Evolutionary conservation across 257 asterid genomes (phyloP).

Genomic region (Petrea volubilis): DNA sequence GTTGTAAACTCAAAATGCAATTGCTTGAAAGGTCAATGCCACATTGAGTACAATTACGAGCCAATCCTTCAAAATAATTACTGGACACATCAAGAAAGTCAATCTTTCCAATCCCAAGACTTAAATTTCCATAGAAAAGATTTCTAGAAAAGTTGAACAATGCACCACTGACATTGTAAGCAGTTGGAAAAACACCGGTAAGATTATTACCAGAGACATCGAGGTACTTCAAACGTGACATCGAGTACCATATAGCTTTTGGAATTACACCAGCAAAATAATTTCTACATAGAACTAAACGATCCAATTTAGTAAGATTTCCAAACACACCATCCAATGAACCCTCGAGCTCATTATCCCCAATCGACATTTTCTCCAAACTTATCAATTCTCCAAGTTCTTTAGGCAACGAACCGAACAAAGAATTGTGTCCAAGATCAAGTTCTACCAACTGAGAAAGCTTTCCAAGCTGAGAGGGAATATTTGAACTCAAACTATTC

Average conservation of each 20-base stretch:
- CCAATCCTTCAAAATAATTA: slow-evolving; percentile 58
- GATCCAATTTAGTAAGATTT: slow-evolving; percentile 29
- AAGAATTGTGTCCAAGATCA: slow-evolving; percentile 55
- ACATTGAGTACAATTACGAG: slow-evolving; percentile 22
- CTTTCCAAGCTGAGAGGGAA: slow-evolving; percentile 57
- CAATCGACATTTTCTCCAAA: slow-evolving; percentile 41
- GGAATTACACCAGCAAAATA: slow-evolving; percentile 43
- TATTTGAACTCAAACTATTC: slow-evolving; percentile 49
- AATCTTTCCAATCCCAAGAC: slow-evolving; percentile 17
- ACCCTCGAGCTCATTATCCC: slow-evolving; percentile 50
- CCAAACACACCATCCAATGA: slow-evolving; percentile 33
- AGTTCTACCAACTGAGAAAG: slow-evolving; percentile 47
- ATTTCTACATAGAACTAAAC: slow-evolving; percentile 36
- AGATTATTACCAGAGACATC: slow-evolving; percentile 65
- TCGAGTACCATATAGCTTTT: slow-evolving; percentile 32
- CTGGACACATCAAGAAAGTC: slow-evolving; percentile 45
- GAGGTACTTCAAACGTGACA: slow-evolving; percentile 35
- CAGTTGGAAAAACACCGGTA: slow-evolving; percentile 45
- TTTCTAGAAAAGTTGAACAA: slow-evolving; percentile 63
- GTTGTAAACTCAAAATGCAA: slow-evolving; percentile 35
- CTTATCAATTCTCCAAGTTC: slow-evolving; percentile 39
- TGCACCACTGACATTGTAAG: slow-evolving; percentile 23
- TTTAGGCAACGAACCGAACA: slow-evolving; percentile 48
- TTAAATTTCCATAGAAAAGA: slow-evolving; percentile 57
- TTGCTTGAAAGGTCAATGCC: slow-evolving; percentile 31